Base-by-base conservation (phyloP, 2,329 filamentous ascomycete species). In the Leptographium radiaticola region DNA sequence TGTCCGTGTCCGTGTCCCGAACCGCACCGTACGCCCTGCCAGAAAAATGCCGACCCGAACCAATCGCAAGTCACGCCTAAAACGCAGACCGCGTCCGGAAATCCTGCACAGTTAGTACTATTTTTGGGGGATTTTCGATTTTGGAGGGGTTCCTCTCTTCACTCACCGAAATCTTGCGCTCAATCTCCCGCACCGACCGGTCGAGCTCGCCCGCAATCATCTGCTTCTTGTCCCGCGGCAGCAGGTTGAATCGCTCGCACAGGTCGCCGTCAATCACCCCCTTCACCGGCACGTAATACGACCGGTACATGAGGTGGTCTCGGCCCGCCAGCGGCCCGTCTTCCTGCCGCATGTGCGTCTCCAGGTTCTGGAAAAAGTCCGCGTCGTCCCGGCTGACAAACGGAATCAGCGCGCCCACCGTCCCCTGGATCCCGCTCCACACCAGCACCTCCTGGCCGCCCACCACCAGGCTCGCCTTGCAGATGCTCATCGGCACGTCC, bases 241-340 rank as follows among this genome's bases (percentile, higher is more conserved):
- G 74, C 56, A 93, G 71, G 55, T 89, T 81, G 69, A 89, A 98
- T 61, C 89, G 80, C 74, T 99, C 93, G 63, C 93, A 95, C 43
- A 99, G 74, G 70, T 99, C 93, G 33, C 93, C 93, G 68, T 99
- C 93, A 62, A 99, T 95, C 33, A 94, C 83, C 10, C 90, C 90
- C 75, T 98, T 98, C 44, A 95, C 89, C 0, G 93, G 94, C 8
- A 88, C 89, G 67, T 97, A 98, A 70, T 97, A 98, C 59, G 89
- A 84, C 58, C 94, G 80, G 68, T 95, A 99, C 64, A 95, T 94
- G 47, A 99, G 75, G 68, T 99, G 93, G 67, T 98, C 94, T 59
- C 94, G 80, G 44, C 93, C 94, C 20, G 89, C 87, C 48, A 98
- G 72, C 9, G 91, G 91, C 39, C 90, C 79, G 64, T 95, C 90